A percentile compares a stretch with the other conserved stretches of the same genome.
phyloP scores from a whole-genome alignment of 192 early-diverging fungal species.

The Cladochytrium replicatum region DNA sequence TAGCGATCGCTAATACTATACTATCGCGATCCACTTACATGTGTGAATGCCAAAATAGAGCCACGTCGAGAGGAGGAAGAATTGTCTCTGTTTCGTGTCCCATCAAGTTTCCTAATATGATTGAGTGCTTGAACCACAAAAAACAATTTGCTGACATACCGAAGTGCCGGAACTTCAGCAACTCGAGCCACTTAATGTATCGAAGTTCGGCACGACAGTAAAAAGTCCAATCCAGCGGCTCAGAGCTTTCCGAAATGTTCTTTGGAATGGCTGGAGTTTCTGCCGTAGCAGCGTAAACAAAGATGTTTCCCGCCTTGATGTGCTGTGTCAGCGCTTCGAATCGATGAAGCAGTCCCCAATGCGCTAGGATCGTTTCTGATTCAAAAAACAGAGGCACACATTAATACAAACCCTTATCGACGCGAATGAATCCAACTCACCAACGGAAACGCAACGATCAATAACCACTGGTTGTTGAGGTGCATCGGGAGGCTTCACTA shows the following conservation, averaged over 20 bases:
- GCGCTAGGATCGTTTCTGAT: slow-evolving; percentile 12
- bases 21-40: slow-evolving; percentile 13
- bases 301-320: no score
- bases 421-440: no score
- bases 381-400: no score
- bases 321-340: slow-evolving; percentile 21
- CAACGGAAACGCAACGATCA: no score
- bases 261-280: no score
- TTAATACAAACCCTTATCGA: no score
- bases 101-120: slow-evolving; percentile 21
- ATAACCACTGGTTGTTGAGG: no score
- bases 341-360: slow-evolving; percentile 22
- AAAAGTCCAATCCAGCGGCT: slow-evolving; percentile 32
- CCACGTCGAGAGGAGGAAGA: slow-evolving; percentile 32
- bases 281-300: slow-evolving; percentile 8
- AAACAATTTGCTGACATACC: slow-evolving; percentile 5
- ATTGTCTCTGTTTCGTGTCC: background rate
- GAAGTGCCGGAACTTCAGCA: slow-evolving; percentile 36
- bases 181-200: slow-evolving; percentile 39
- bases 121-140: background rate
- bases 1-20: no score
- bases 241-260: no score
- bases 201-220: slow-evolving; percentile 44
- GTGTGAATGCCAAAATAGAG: slow-evolving; percentile 51
- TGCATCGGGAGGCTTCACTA: no score